These are phyloP conservation scores for Coemansia aciculifera DNA, from an alignment of 192 early-diverging fungal genomes.

Conservation along the genomic window DNA sequence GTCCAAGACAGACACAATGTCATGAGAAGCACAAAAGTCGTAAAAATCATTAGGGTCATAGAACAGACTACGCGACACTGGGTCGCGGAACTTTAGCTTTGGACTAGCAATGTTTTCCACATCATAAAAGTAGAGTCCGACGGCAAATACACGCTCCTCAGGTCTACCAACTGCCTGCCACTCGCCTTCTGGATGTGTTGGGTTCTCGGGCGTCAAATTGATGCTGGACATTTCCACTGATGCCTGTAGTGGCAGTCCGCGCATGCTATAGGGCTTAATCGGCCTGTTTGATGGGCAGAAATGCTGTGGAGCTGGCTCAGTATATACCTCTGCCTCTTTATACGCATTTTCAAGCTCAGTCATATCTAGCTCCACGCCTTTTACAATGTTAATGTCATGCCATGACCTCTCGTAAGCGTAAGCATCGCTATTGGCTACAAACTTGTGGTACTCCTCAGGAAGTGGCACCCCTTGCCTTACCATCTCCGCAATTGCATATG, in stretches of 20 bases:
- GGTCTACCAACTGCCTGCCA: conserved; percentile 75
- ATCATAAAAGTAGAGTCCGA: conserved; percentile 72
- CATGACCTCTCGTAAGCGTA: background rate
- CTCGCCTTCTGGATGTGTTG: conserved; percentile 50
- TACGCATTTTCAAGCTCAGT: background rate
- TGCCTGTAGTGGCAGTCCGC: conserved; percentile 53
- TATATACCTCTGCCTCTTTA: background rate
- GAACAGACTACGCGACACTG: background rate
- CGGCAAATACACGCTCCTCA: conserved; percentile 69
- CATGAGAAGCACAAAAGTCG: background rate
- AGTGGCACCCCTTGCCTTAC: background rate
- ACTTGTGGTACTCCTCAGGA: background rate
- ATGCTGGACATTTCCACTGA: conserved; percentile 72
- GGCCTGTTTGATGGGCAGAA: conserved; percentile 28
- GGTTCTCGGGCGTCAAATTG: conserved; percentile 64
- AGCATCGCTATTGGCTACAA: background rate
- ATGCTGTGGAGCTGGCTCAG: background rate
- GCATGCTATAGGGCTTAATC: conserved; percentile 25
- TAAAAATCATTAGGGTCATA: background rate
- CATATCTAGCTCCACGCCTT: background rate
- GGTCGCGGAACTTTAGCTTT: conserved; percentile 1
- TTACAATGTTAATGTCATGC: background rate
- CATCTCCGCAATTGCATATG: background rate
- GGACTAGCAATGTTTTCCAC: conserved; percentile 60
- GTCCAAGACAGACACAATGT: background rate